Base-by-base conservation (phyloP, 345 rosid species). In the Sapria himalayana region DNA sequence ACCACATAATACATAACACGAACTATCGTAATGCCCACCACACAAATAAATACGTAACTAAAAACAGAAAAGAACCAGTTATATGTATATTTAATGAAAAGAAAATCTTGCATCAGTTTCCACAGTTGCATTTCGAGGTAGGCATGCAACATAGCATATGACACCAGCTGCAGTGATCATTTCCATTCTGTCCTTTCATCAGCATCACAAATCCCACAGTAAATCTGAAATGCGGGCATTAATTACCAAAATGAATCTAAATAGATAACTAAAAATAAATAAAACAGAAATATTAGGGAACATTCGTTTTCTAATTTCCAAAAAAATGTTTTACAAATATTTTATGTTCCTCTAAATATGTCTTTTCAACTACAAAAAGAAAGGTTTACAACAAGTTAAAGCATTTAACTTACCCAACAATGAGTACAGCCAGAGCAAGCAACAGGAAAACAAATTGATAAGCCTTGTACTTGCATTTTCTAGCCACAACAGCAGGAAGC, bases 121-220 rank as follows among this genome's bases (percentile, higher is more conserved):
- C 59, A 35, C 99, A 91, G 4, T 67, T 63, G 95, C 99, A 91
- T 32, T 52, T 74, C 1, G 79, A 71, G 35, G 95, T 80, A 21
- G 93, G 95, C 45, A 84, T 77, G 22, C 95, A 84, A 55, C 76
- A 74, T 12, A 91, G 69, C 62, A 73, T 70, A 58, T 91, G 99
- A 75, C 99, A 91, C 99, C 99, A 84, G 54, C 81, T 77, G 79
- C 99, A 91, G 54, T 64, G 81, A 3, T 79, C 57, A 52, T 80
- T 79, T 37, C 75, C 95, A 29, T 75, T 74, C 65, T 66, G 84
- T 46, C 86, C 93, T 60, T 58, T 69, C 50, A 89, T 76, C 56
- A 89, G 69, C 92, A 77, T 71, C 33, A 74, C 81, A 61, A 70
- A 45, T 36, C 78, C 95, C 29, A 75, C 59, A 0, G 71, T 50